Evolutionary conservation across 805 yeast genomes (phyloP), one percentile per base, ranked within the genome.

Genomic region (Yarrowia deformans): DNA sequence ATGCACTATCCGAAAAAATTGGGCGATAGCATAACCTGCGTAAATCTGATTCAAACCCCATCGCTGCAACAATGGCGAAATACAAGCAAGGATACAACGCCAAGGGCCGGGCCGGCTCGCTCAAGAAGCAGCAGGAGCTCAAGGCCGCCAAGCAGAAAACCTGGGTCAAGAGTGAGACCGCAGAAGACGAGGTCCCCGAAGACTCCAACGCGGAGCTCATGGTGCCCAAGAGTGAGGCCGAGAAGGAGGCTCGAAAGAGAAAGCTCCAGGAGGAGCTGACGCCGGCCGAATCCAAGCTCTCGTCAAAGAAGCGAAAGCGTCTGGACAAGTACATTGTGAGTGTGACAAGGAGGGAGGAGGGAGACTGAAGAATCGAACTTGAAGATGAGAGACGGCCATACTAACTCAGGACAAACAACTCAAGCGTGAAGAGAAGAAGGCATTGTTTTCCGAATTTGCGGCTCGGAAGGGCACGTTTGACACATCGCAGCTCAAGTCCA

Each of bases 401-500:
- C 48, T 56, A 56, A 56, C 63, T 2, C 48, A 56, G 63, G 81
- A 93, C 70, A 97, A 91, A 79, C 97, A 93, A 77, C 76, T 93
- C 73, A 90, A 89, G 74, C 82, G 96, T 75, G 97, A 94, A 77
- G 98, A 94, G 79, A 90, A 90, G 78, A 90, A 90, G 73, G 84
- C 85, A 2, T 81, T 94, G 68, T 80, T 94, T 52, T 48, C 68
- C 18, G 68, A 63, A 18, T 48, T 63, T 49, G 55, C 68, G 23
- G 56, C 55, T 48, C 55, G 56, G 37, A 87, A 89, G 72, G 86
- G 91, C 1, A 83, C 84, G 69, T 84, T 94, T 58, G 97, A 93
- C 75, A 87, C 97, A 0, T 80, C 88, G 0, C 73, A 86, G 13
- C 81, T 92, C 72, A 88, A 86, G 34, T 88, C 95, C 43, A 85